Percentiles rank a stretch among this genome's conserved stretches.
phyloP scores from a whole-genome alignment of 2,329 filamentous ascomycete genomes.

The Colletotrichum falcatum region DNA sequence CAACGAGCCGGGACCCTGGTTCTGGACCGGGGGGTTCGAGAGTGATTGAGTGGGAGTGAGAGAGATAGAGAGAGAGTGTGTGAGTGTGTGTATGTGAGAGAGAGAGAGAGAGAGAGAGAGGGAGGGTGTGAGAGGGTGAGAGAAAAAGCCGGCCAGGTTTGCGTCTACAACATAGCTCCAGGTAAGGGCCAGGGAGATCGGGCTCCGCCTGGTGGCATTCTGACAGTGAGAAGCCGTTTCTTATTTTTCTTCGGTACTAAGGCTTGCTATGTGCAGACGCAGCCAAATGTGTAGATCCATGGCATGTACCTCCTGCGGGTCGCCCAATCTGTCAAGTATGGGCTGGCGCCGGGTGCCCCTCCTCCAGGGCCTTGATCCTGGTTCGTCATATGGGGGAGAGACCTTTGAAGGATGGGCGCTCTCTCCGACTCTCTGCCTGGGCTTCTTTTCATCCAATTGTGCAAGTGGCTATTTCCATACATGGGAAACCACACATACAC shows the following conservation, averaged over 20 bases:
- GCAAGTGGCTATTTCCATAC: constrained; percentile 7
- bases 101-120: not conserved
- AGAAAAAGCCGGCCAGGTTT: constrained; percentile 26
- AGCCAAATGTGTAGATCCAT: constrained; percentile 36
- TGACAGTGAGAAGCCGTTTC: constrained; percentile 41
- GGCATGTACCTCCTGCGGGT: constrained; percentile 36
- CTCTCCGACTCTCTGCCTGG: not conserved
- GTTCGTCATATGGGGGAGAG: constrained; percentile 31
- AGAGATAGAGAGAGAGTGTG: not conserved
- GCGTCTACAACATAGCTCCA: constrained; percentile 23
- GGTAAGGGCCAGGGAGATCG: constrained; percentile 39
- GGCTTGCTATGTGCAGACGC: constrained; percentile 26
- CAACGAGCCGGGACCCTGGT: constrained; percentile 37
- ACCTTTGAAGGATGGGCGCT: constrained; percentile 7
- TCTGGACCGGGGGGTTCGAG: constrained; percentile 19
- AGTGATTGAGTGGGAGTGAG: constrained; percentile 6
- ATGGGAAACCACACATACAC: not conserved
- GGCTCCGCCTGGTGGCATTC: constrained; percentile 36
- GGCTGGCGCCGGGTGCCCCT: constrained; percentile 37
- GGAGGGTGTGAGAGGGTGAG: not conserved
- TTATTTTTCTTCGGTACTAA: constrained; percentile 39
- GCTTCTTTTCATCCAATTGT: constrained; percentile 20
- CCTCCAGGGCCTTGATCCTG: constrained; percentile 29
- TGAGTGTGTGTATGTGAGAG: constrained; percentile 2
- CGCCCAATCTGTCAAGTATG: constrained; percentile 37